Percentiles rank a stretch among this genome's conserved stretches.
These are phyloP conservation scores for Aspergillus sp. DNA, from an alignment of 2,329 filamentous ascomycete genomes.

Conservation along the genomic window DNA sequence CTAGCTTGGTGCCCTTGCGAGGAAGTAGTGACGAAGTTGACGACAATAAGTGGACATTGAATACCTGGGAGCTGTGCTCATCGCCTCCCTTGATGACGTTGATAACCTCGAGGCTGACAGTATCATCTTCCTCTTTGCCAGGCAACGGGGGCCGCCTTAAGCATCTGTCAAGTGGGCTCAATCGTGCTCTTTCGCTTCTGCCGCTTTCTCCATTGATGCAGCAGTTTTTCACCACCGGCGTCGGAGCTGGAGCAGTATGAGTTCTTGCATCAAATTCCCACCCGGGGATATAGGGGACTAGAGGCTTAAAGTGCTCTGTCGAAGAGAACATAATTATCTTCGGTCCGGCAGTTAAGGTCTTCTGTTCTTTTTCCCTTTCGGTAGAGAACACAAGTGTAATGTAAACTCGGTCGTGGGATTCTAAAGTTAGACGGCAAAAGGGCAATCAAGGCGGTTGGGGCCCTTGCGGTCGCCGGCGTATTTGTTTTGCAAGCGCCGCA, in stretches of 20 bases:
- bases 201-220: slow-evolving; percentile 13
- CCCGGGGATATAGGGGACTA: slow-evolving; percentile 15
- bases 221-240: slow-evolving; percentile 9
- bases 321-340: too few relatives aligned
- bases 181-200: slow-evolving; percentile 10
- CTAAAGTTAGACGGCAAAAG: too few relatives aligned
- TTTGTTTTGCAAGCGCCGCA: too few relatives aligned
- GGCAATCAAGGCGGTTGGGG: too few relatives aligned
- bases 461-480: too few relatives aligned
- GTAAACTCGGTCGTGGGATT: too few relatives aligned
- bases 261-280: slow-evolving; percentile 20
- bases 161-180: slow-evolving; percentile 17
- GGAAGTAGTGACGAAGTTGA: slow-evolving; percentile 4
- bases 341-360: too few relatives aligned
- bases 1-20: slow-evolving; percentile 12
- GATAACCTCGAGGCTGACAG: slow-evolving; percentile 16
- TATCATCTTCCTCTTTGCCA: slow-evolving; percentile 11
- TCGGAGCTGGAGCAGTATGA: slow-evolving; percentile 19
- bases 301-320: slow-evolving; percentile 4
- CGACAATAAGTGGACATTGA: slow-evolving; percentile 14
- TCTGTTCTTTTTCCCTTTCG: too few relatives aligned
- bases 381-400: too few relatives aligned
- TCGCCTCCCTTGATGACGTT: slow-evolving; percentile 18
- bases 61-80: slow-evolving; percentile 19
- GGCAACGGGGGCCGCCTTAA: slow-evolving; percentile 18